phyloP scores from a whole-genome alignment of 78 protist genomes.

The Dictyostelium intermedium region DNA sequence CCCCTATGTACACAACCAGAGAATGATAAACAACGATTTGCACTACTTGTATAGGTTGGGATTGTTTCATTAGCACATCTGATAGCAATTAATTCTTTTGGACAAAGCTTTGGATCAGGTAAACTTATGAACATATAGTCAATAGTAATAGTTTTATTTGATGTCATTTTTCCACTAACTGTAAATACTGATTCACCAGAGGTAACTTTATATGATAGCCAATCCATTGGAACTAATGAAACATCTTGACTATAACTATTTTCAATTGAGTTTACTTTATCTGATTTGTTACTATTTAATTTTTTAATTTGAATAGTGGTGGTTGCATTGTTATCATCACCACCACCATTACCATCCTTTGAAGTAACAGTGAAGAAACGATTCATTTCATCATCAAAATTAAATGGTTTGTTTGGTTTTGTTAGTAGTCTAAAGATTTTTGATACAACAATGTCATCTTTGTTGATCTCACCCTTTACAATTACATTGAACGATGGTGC shows the following conservation, averaged over 20 bases:
- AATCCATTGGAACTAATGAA: background rate
- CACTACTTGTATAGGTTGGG: background rate
- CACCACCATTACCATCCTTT: too few species aligned
- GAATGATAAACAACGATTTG: background rate
- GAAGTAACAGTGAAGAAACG: background rate
- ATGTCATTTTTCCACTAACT: background rate
- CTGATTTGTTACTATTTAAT: background rate
- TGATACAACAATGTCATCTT: background rate
- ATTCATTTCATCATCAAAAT: background rate
- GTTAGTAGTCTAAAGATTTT: background rate
- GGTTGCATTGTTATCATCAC: background rate
- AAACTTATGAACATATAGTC: background rate
- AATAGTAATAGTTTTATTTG: background rate
- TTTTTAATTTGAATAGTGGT: background rate
- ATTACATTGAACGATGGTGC: background rate
- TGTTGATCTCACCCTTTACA: background rate
- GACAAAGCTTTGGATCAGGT: background rate
- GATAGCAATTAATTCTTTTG: background rate
- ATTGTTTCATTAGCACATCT: background rate
- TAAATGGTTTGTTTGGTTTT: background rate
- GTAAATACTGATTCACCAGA: background rate
- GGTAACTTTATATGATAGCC: background rate
- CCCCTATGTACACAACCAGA: constrained; percentile 5
- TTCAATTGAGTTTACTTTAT: background rate
- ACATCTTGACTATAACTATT: background rate